phyloP scores from a whole-genome alignment of 2,329 filamentous ascomycete species.

The Didymella keratinophila region DNA sequence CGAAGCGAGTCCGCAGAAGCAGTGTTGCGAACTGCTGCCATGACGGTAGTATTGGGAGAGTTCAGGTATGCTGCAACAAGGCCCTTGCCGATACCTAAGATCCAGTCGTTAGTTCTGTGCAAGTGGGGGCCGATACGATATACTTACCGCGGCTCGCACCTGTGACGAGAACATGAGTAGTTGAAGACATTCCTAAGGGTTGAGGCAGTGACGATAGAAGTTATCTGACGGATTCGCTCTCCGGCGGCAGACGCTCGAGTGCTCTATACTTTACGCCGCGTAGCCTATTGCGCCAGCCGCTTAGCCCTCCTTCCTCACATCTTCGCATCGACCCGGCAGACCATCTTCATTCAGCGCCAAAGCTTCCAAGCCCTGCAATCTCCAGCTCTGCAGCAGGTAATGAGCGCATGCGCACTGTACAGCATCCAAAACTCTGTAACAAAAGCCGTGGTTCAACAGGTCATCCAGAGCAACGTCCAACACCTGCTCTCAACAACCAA shows the following conservation, averaged over 20 bases:
- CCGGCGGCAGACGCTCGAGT: neutral
- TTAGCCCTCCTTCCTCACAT: neutral
- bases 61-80: conserved; percentile 48
- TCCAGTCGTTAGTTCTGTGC: neutral
- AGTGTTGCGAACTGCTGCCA: conserved; percentile 52
- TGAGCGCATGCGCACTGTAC: conserved; percentile 4
- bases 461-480: conserved; percentile 1
- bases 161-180: conserved; percentile 38
- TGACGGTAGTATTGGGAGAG: conserved; percentile 50
- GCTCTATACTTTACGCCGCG: neutral
- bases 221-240: neutral
- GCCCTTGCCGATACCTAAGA: conserved; percentile 48
- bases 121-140: conserved; percentile 17
- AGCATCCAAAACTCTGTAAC: neutral
- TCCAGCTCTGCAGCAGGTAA: neutral
- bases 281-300: conserved; percentile 2
- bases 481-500: neutral
- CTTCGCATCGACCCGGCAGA: conserved; percentile 1
- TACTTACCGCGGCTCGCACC: conserved; percentile 43
- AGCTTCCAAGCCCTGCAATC: neutral
- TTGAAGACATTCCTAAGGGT: conserved; percentile 6
- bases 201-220: neutral
- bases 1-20: conserved; percentile 36
- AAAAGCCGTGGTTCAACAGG: neutral
- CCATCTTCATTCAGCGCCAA: conserved; percentile 3